Percentiles rank a stretch among this genome's conserved stretches.
These are phyloP conservation scores for Phytophthora litchii DNA, from an alignment of 352 stramenopile genomes.

Conservation along the genomic window DNA sequence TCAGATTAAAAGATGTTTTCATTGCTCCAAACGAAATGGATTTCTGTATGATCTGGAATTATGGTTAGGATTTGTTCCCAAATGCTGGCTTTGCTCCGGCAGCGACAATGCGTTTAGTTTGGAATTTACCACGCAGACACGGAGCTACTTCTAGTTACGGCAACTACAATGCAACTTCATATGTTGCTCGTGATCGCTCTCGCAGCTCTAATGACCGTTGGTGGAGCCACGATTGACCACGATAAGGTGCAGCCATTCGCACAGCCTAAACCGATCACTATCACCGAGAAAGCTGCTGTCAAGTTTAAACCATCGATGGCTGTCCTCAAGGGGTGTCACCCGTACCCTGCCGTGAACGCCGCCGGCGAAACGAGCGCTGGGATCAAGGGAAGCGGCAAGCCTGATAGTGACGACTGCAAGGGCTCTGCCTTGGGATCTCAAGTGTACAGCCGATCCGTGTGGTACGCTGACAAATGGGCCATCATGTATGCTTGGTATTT, in stretches of 20 bases:
- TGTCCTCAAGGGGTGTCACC: not conserved
- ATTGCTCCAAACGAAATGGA: too few species aligned
- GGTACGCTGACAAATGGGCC: conserved; percentile 4
- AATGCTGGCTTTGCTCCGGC: too few species aligned
- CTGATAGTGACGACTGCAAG: not conserved
- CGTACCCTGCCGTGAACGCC: conserved; percentile 9
- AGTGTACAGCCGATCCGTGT: conserved; percentile 15
- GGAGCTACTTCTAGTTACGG: too few species aligned
- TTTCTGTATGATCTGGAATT: too few species aligned
- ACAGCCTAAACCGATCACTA: conserved; percentile 4
- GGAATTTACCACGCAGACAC: too few species aligned
- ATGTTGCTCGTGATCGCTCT: too few species aligned
- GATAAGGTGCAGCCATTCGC: conserved; percentile 9
- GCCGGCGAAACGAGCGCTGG: conserved; percentile 4
- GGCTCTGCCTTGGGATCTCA: conserved; percentile 7
- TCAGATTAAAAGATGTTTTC: too few species aligned
- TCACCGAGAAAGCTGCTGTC: conserved; percentile 12
- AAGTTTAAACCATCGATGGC: conserved; percentile 13
- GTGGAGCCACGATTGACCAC: conserved; percentile 2
- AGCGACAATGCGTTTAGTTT: too few species aligned
- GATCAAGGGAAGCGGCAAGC: not conserved
- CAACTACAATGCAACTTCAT: too few species aligned
- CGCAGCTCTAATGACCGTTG: not conserved
- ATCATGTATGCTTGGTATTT: conserved; percentile 10
- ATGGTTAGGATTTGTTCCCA: too few species aligned